These are phyloP conservation scores for Torulaspora maleeae DNA, from an alignment of 805 yeast species.

Conservation along the genomic window DNA sequence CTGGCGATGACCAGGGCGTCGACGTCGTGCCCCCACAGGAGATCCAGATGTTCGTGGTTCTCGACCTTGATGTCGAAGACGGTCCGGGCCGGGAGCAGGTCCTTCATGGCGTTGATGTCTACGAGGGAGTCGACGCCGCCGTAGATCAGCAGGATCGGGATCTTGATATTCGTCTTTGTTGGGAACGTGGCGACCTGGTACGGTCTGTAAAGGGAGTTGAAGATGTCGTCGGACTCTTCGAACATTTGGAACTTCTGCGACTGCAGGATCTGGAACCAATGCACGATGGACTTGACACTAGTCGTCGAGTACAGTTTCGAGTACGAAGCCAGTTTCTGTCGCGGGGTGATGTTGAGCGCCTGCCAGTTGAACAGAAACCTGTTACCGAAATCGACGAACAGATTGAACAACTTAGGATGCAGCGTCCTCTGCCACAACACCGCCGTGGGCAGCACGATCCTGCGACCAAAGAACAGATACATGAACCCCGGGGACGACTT, in stretches of 20 bases:
- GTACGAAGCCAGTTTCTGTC: constrained; percentile 76
- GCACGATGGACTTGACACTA: constrained; percentile 88
- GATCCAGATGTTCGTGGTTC: constrained; percentile 84
- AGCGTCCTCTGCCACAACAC: constrained; percentile 62
- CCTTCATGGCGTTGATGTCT: constrained; percentile 71
- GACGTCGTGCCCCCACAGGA: constrained; percentile 79
- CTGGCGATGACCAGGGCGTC: constrained; percentile 43
- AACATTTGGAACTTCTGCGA: constrained; percentile 82
- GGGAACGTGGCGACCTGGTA: constrained; percentile 44
- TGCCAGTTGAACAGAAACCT: constrained; percentile 74
- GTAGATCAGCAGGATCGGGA: constrained; percentile 74
- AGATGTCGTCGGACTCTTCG: constrained; percentile 52
- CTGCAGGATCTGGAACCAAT: constrained; percentile 89
- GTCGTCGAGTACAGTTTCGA: constrained; percentile 89
- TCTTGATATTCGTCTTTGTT: constrained; percentile 54
- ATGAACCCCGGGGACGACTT: constrained; percentile 72
- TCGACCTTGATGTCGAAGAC: constrained; percentile 54
- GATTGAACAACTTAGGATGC: constrained; percentile 31
- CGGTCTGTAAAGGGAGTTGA: constrained; percentile 37
- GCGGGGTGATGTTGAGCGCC: constrained; percentile 59
- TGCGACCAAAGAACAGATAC: constrained; percentile 66
- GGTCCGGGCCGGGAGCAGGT: constrained; percentile 53
- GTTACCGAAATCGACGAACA: constrained; percentile 67
- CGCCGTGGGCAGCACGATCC: constrained; percentile 71
- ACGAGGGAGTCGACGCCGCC: constrained; percentile 80